phyloP scores from a whole-genome alignment of 164 flowering plant genomes.

The Vitis rotundifolia region DNA sequence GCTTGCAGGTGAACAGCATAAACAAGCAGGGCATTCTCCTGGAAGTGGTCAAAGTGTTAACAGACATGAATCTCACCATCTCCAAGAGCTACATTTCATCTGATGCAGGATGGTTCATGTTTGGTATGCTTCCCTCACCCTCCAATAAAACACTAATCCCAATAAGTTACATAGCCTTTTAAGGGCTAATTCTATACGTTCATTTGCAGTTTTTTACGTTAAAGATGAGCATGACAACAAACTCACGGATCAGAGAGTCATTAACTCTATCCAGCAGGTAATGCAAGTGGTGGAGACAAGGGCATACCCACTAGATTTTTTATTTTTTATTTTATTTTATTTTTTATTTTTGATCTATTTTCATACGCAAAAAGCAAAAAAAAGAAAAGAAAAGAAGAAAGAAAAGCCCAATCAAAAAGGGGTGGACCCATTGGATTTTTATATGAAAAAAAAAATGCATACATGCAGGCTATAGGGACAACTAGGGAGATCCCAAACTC shows the following conservation, averaged over 20 bases:
- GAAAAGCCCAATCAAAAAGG: too few species aligned
- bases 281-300: too few species aligned
- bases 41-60: slow-evolving; percentile 65
- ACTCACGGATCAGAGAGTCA: slow-evolving; percentile 40
- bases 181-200: not conserved
- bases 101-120: slow-evolving; percentile 88
- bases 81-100: slow-evolving; percentile 69
- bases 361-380: too few species aligned
- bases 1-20: slow-evolving; percentile 58
- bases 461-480: slow-evolving; percentile 53
- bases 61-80: slow-evolving; percentile 64
- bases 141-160: too few species aligned
- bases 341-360: too few species aligned
- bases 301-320: too few species aligned
- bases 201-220: slow-evolving; percentile 69
- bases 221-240: slow-evolving; percentile 64
- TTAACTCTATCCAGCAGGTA: slow-evolving; percentile 65
- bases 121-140: slow-evolving; percentile 39
- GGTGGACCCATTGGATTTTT: too few species aligned
- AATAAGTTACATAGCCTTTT: not conserved
- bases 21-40: slow-evolving; percentile 70
- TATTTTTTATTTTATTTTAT: too few species aligned
- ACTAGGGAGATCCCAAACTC: slow-evolving; percentile 22
- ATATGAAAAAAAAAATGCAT: too few species aligned
- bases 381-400: too few species aligned